A percentile compares a stretch with the other conserved stretches of the same genome.
These are phyloP conservation scores for Beauveria australis DNA, from an alignment of 2,329 filamentous ascomycete genomes.

Conservation along the genomic window DNA sequence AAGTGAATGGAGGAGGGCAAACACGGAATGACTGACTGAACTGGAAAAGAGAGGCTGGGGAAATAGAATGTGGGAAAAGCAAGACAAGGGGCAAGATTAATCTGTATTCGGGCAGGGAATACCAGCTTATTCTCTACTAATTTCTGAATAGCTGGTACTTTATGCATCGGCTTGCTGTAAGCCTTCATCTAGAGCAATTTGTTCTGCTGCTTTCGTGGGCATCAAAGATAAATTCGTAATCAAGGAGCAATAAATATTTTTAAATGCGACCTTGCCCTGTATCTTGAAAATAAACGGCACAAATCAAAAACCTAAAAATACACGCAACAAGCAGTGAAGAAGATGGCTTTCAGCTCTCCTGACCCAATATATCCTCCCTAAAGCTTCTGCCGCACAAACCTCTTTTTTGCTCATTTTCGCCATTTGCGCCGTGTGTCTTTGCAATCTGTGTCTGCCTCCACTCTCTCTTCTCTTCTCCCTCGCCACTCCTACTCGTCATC, in stretches of 20 bases:
- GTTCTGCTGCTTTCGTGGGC: too few species aligned
- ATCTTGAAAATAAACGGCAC: background rate
- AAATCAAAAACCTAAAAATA: background rate
- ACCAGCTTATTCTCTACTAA: background rate
- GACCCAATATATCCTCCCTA: background rate
- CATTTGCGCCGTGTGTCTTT: background rate
- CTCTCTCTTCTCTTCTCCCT: background rate
- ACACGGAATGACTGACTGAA: too few species aligned
- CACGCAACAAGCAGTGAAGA: background rate
- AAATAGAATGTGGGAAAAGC: background rate
- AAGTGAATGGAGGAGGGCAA: background rate
- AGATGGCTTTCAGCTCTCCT: background rate
- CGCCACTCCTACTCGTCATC: constrained; percentile 28
- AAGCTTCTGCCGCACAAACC: background rate
- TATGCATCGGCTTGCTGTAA: background rate
- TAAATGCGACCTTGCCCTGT: background rate
- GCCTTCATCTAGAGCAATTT: too few species aligned
- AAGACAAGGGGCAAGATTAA: background rate
- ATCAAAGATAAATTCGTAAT: too few species aligned
- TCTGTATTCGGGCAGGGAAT: background rate
- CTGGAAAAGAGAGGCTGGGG: background rate
- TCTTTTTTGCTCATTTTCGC: background rate
- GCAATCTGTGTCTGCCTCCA: constrained; percentile 21
- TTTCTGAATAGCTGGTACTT: background rate
- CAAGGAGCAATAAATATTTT: background rate